phyloP scores from a whole-genome alignment of 2,329 filamentous ascomycete genomes.

The Podosphaera xanthii region DNA sequence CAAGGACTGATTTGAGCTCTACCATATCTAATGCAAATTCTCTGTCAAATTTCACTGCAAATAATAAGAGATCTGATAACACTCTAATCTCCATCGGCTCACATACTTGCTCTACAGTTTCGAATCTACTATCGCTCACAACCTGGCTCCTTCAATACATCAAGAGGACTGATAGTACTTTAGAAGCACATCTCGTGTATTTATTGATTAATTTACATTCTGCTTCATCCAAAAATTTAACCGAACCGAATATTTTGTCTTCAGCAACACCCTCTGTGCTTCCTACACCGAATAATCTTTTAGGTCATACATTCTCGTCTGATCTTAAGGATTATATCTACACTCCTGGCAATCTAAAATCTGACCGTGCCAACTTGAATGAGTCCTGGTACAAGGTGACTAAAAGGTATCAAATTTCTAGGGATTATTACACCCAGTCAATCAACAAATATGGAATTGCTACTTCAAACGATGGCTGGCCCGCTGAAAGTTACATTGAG shows the following conservation, averaged over 20 bases:
- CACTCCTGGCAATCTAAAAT: conserved; percentile 24
- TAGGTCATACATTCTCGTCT: conserved; percentile 24
- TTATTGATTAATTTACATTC: conserved; percentile 37
- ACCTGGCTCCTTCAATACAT: conserved; percentile 30
- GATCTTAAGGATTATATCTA: conserved; percentile 30
- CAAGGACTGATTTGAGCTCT: not conserved
- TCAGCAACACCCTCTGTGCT: conserved; percentile 14
- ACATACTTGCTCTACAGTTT: conserved; percentile 28
- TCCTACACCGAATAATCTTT: conserved; percentile 21
- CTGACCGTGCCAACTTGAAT: conserved; percentile 33
- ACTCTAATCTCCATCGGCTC: conserved; percentile 24
- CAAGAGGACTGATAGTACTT: conserved; percentile 25
- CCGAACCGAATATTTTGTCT: not conserved
- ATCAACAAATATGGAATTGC: conserved; percentile 13
- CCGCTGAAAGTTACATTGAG: conserved; percentile 33
- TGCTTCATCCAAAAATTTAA: conserved; percentile 20
- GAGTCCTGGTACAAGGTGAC: conserved; percentile 28
- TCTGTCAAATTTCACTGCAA: conserved; percentile 6
- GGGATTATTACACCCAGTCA: conserved; percentile 26
- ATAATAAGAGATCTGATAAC: conserved; percentile 8
- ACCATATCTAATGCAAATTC: conserved; percentile 7
- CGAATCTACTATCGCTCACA: conserved; percentile 27
- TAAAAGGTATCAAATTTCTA: conserved; percentile 21
- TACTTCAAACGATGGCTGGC: conserved; percentile 37
- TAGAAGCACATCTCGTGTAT: conserved; percentile 29